phyloP scores from a whole-genome alignment of 371 early-diverging fungal species.

The Rhizopus arrhizus region DNA sequence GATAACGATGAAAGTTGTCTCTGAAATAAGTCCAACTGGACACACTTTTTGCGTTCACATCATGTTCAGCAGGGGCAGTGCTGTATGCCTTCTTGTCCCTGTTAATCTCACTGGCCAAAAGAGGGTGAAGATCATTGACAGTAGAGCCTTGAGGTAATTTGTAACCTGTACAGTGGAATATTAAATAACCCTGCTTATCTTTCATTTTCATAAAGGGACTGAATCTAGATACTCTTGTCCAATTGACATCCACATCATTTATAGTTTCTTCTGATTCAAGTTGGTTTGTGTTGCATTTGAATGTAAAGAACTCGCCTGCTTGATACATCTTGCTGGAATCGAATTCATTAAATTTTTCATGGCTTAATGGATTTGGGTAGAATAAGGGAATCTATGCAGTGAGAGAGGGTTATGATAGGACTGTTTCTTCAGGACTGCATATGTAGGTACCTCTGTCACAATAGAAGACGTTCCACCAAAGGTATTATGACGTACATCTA shows the following conservation, averaged over 20 bases:
- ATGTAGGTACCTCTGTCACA: conserved; percentile 28
- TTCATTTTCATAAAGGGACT: conserved; percentile 51
- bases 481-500: conserved; percentile 26
- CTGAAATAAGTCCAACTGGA: conserved; percentile 45
- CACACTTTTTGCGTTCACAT: conserved; percentile 26
- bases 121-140: conserved; percentile 24
- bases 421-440: background rate
- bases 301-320: conserved; percentile 46
- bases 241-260: conserved; percentile 38
- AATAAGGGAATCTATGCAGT: conserved; percentile 33
- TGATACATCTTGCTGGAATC: conserved; percentile 41
- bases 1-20: conserved; percentile 36
- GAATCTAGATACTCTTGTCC: conserved; percentile 37
- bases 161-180: conserved; percentile 40
- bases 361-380: conserved; percentile 38
- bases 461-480: conserved; percentile 20
- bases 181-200: conserved; percentile 26
- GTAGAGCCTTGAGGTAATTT: conserved; percentile 35
- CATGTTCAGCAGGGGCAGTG: conserved; percentile 27
- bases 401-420: background rate
- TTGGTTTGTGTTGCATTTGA: conserved; percentile 28
- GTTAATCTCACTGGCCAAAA: conserved; percentile 29
- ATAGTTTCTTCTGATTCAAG: conserved; percentile 18
- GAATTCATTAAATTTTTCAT: conserved; percentile 28
- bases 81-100: conserved; percentile 20